Conservation (phyloP, 768 basidiomycete species). For the Agaricus subrufescens region DNA sequence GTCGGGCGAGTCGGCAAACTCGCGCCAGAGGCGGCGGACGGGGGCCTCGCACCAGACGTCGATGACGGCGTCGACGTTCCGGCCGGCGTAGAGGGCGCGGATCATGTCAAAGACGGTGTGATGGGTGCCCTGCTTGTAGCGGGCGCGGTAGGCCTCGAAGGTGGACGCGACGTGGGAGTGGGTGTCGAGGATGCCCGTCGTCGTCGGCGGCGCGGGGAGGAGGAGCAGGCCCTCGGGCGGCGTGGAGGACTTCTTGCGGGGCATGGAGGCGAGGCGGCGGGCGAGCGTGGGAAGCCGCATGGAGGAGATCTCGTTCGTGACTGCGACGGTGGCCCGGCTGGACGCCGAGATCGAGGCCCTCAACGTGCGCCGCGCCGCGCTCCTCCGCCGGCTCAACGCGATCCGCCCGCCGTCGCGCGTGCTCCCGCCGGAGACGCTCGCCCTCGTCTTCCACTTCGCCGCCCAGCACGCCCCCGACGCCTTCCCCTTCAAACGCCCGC, state of each 20-base stretch:
- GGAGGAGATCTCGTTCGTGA: slow-evolving; percentile 1
- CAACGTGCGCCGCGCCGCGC: background rate
- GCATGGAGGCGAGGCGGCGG: slow-evolving; percentile 20
- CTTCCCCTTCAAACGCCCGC: background rate
- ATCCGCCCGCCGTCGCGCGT: background rate
- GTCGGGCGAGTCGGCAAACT: slow-evolving; percentile 62
- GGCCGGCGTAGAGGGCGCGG: slow-evolving; percentile 50
- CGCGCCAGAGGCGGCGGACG: slow-evolving; percentile 56
- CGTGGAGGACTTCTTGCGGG: slow-evolving; percentile 32
- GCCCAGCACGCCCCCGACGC: background rate
- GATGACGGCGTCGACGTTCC: slow-evolving; percentile 61
- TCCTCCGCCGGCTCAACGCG: slow-evolving; percentile 5
- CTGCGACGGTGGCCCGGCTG: slow-evolving; percentile 1
- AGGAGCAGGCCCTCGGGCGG: slow-evolving; percentile 32
- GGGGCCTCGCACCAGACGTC: slow-evolving; percentile 92
- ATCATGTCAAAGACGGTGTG: slow-evolving; percentile 66
- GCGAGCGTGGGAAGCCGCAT: background rate
- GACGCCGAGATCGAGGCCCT: background rate
- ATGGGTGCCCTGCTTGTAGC: slow-evolving; percentile 51
- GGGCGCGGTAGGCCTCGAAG: slow-evolving; percentile 52
- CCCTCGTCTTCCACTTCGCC: background rate
- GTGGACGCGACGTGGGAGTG: slow-evolving; percentile 84
- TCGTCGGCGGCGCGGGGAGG: slow-evolving; percentile 30
- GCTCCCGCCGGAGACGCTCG: slow-evolving; percentile 8
- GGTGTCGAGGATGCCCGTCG: slow-evolving; percentile 63